Base-by-base conservation (phyloP, 345 rosid genomes). In the Firmiana major region DNA sequence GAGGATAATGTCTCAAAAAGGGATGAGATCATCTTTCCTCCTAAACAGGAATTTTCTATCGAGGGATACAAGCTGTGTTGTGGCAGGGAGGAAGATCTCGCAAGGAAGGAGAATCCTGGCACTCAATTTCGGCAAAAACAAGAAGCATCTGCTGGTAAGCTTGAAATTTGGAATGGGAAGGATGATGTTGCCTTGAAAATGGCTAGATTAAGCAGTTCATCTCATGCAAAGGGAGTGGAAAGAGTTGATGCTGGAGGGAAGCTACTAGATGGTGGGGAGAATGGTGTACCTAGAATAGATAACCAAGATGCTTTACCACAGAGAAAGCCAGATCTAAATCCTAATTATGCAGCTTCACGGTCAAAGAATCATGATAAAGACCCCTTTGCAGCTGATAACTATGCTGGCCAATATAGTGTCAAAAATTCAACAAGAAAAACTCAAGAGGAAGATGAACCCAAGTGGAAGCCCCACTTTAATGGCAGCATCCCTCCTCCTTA, bases 401-500 rank as follows among this genome's bases (percentile, higher is more conserved):
- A 75, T 62, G 85, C 65, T 67, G 79, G 71, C 78, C 83, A 80
- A 75, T 51, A 77, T 71, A 64, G 74, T 38, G 48, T 36, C 63
- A 75, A 82, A 65, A 81, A 71, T 54, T 80, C 85, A 36, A 73
- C 76, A 46, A 76, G 71, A 60, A 87, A 76, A 72, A 69, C 51
- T 42, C 82, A 75, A 59, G 90, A 83, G 63, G 89, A 80, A 75
- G 90, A 85, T 76, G 68, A 66, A 58, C 81, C 81, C 36, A 80
- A 79, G 83, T 45, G 71, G 83, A 87, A 84, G 77, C 65, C 91
- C 48, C 74, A 73, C 58, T 63, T 67, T 73, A 86, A 80, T 67
- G 87, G 78, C 75, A 82, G 83, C 34, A 78, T 96, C 63, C 97
- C 92, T 42, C 97, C 97, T 77, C 97, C 97, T 21, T 90, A 92